phyloP scores from a whole-genome alignment of 306 rosid species.

The Delonix regia region DNA sequence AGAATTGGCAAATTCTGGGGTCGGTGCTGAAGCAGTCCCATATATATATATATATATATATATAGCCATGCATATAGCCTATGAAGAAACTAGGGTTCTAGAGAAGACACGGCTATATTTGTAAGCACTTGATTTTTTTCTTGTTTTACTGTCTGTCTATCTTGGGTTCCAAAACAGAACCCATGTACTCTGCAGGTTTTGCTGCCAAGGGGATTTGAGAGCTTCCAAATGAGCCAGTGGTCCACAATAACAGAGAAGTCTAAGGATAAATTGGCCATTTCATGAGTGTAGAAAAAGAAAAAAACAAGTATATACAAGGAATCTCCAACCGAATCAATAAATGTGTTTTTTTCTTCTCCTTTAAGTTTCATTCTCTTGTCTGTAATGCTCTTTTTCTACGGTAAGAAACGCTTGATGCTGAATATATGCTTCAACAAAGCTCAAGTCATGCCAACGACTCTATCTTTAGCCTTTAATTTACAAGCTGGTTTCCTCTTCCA shows the following conservation, averaged over 20 bases:
- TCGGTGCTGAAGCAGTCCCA: too few relatives aligned
- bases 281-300: neutral
- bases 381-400: neutral
- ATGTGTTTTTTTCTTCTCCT: neutral
- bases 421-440: neutral
- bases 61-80: too few relatives aligned
- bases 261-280: slow-evolving; percentile 12
- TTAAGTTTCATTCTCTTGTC: neutral
- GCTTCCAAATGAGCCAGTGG: neutral
- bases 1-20: too few relatives aligned
- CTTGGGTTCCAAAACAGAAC: too few relatives aligned
- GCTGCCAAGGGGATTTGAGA: too few relatives aligned
- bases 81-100: too few relatives aligned
- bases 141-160: too few relatives aligned
- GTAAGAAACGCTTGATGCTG: neutral
- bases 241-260: neutral
- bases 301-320: neutral
- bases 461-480: neutral
- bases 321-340: slow-evolving; percentile 14
- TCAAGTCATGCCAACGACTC: neutral
- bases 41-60: too few relatives aligned
- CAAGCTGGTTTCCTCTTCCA: neutral
- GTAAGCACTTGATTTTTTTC: too few relatives aligned
- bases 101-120: too few relatives aligned
- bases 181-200: too few relatives aligned